These are phyloP conservation scores for Crithidia mellificae DNA, from an alignment of 208 protist species.

Conservation along the genomic window DNA sequence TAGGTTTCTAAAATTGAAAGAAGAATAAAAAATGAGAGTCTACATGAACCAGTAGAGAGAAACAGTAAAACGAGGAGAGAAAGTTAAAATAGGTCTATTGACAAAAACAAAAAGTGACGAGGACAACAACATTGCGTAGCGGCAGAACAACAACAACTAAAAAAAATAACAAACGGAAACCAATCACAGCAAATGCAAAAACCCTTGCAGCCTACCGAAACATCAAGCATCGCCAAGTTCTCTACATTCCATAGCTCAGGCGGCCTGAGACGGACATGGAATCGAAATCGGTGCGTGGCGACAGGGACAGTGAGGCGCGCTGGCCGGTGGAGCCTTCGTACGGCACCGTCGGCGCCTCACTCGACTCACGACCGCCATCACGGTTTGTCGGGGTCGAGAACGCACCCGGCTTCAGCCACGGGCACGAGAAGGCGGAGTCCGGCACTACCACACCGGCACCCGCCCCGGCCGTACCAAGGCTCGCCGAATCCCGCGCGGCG, in stretches of 20 bases:
- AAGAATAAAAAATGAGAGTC: background rate
- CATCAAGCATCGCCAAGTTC: background rate
- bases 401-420: constrained; percentile 24
- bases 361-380: constrained; percentile 28
- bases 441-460: background rate
- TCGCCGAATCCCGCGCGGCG: background rate
- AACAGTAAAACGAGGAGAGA: background rate
- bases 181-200: no score
- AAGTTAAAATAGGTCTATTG: no score
- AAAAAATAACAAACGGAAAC: background rate
- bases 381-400: constrained; percentile 36
- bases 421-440: constrained; percentile 21
- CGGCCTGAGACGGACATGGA: constrained; percentile 23
- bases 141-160: no score
- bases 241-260: constrained; percentile 26
- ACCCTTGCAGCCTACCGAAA: no score
- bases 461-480: background rate
- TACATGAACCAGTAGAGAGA: background rate
- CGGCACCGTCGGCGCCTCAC: constrained; percentile 35
- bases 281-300: constrained; percentile 33
- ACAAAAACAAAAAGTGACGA: no score
- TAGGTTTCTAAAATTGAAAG: background rate
- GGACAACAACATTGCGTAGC: background rate
- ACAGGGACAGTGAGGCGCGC: constrained; percentile 27
- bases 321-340: constrained; percentile 35